Conservation (phyloP, 1,284 basidiomycete species). For the Cutaneotrichosporon sp. region DNA sequence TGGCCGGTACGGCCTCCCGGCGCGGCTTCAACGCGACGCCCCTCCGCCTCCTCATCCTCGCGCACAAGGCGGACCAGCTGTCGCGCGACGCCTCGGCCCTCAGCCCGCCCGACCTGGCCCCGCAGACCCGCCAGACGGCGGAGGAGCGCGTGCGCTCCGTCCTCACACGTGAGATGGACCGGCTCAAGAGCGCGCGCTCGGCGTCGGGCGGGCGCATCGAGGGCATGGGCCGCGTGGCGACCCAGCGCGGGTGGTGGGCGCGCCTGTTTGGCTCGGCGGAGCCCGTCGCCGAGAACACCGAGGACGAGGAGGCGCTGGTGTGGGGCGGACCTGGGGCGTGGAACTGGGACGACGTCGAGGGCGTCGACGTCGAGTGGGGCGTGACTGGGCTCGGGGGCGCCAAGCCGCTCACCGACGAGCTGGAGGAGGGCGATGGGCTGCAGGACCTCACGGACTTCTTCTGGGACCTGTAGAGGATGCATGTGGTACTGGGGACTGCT, state of each 20-base stretch:
- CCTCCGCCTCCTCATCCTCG: conserved; percentile 45
- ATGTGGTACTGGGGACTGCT: neutral
- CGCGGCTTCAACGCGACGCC: conserved; percentile 28
- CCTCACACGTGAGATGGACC: conserved; percentile 51
- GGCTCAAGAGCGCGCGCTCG: conserved; percentile 43
- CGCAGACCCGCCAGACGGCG: conserved; percentile 29
- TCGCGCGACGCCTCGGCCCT: conserved; percentile 26
- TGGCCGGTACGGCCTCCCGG: conserved; percentile 34
- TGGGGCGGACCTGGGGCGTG: conserved; percentile 48
- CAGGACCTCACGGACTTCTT: conserved; percentile 41
- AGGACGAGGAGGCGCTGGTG: conserved; percentile 40
- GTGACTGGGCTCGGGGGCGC: conserved; percentile 35
- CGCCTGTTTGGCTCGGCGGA: conserved; percentile 30
- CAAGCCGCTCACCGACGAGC: conserved; percentile 4
- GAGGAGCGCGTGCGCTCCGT: conserved; percentile 42
- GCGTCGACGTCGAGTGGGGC: conserved; percentile 46
- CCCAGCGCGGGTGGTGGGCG: conserved; percentile 28
- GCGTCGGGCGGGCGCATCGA: conserved; percentile 46
- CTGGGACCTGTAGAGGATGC: conserved; percentile 26
- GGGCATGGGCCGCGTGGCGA: conserved; percentile 43
- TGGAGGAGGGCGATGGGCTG: conserved; percentile 38
- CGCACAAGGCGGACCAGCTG: conserved; percentile 50
- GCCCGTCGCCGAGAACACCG: conserved; percentile 28
- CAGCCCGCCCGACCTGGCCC: conserved; percentile 25
- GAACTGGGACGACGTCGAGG: conserved; percentile 51